These are phyloP conservation scores for Komagataella phaffii DNA, from an alignment of 805 yeast genomes.

Conservation along the genomic window DNA sequence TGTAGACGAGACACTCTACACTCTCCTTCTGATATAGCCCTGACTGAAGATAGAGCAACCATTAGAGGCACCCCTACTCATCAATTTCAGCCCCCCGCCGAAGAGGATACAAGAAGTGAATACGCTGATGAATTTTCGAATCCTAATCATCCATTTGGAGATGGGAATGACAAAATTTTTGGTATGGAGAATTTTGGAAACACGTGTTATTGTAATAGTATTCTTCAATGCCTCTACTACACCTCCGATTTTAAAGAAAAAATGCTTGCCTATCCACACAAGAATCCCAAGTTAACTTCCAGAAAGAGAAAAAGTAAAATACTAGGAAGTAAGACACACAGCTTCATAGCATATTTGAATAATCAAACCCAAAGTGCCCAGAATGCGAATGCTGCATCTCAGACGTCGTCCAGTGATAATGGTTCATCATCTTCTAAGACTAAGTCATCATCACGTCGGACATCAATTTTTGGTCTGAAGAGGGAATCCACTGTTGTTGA, in stretches of 20 bases:
- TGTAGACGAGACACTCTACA: neutral
- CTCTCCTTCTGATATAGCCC: neutral
- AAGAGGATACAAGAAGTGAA: neutral
- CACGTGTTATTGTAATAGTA: slow-evolving; percentile 91
- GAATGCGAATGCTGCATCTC: slow-evolving; percentile 1
- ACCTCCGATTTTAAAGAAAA: slow-evolving; percentile 53
- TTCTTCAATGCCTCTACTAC: slow-evolving; percentile 77
- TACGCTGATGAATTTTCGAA: neutral
- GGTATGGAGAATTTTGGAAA: slow-evolving; percentile 83
- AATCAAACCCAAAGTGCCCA: slow-evolving; percentile 8
- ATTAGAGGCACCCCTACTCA: neutral
- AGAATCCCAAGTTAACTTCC: slow-evolving; percentile 12
- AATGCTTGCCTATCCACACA: slow-evolving; percentile 33
- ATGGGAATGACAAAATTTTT: slow-evolving; percentile 55
- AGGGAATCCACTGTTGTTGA: slow-evolving; percentile 1
- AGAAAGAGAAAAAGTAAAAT: slow-evolving; percentile 26
- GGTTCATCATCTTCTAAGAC: slow-evolving; percentile 3
- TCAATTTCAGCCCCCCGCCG: neutral
- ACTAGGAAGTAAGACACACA: slow-evolving; percentile 27
- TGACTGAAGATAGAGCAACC: neutral
- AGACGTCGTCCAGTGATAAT: slow-evolving; percentile 5
- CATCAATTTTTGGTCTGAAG: slow-evolving; percentile 5
- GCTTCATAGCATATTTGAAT: slow-evolving; percentile 14
- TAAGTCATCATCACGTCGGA: slow-evolving; percentile 1
- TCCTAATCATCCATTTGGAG: slow-evolving; percentile 34